Evolutionary conservation across 1,139 yeast genomes (phyloP), one percentile per base, ranked within the genome.

Genomic region (Tardiomyces digboiensis): DNA sequence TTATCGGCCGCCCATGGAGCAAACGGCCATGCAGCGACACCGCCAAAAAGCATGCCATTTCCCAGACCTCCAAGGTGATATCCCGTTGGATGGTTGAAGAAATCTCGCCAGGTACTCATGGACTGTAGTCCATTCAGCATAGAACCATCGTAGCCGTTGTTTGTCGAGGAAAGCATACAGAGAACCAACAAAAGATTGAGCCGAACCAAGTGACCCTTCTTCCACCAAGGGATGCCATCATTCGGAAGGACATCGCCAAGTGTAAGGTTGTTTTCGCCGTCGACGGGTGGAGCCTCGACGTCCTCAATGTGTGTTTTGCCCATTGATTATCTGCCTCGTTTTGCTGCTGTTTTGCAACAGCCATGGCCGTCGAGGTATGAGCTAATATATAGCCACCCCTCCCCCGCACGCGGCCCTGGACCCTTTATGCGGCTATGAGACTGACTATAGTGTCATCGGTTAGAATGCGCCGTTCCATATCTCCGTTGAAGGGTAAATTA

Each of bases 21-120:
- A 50, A 43, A 49, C 7, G 54, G 56, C 20, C 45, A 44, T 39
- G 57, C 46, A 12, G 58, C 20, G 18, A 59, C 40, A 36, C 52
- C 50, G 43, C 83, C 82, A 56, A 76, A 76, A 21, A 73, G 66
- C 21, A 77, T 74, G 43, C 82, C 82, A 53, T 71, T 71, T 23
- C 66, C 50, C 44, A 74, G 62, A 22, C 74, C 72, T 44, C 78
- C 78, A 40, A 74, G 61, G 13, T 59, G 58, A 29, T 66, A 66
- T 47, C 76, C 75, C 7, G 57, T 45, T 14, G 77, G 78, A 36
- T 62, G 44, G 43, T 67, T 68, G 64, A 74, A 55, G 42, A 40
- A 52, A n/a, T 40, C 44, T 49, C 52, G 46, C 75, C 75, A 72
- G 19, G 53, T 50, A 0, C 55, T 52, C 46, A 74, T 60, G 7